Evolutionary conservation across 371 early-diverging fungal genomes (phyloP), one percentile per base, ranked within the genome.

Genomic region (Coemansia sp.): DNA sequence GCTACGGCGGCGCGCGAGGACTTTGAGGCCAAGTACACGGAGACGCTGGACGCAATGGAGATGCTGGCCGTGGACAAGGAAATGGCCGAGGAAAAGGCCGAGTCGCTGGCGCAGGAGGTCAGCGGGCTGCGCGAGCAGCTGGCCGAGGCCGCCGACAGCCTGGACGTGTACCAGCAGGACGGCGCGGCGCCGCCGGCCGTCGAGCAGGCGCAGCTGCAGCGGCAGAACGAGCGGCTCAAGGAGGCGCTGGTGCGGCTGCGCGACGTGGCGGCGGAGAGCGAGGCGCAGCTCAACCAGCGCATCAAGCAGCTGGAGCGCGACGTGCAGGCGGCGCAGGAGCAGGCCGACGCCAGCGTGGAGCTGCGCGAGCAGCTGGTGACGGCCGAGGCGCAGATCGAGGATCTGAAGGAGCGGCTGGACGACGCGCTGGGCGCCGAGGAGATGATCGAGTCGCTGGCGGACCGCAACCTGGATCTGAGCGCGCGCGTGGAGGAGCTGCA

Each of bases 51-150:
- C 40, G 80, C 84, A 2, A 75, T 94, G 78, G 97, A 95, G 72
- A 86, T 93, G 81, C 80, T 91, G 67, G 83, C 93, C 3, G 65
- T 96, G 26, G 95, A 96, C 76, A 91, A 91, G 72, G 95, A 96
- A 76, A 85, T 93, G 77, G 95, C 94, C 1, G 95, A 94, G 59
- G 95, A 94, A 68, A 81, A 83, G 20, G 89, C 90, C 10, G 94
- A 95, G 48, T 77, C 85, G 32, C 55, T 92, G 62, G 84, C 87
- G 63, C 87, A 87, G 35, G 93, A 95, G 67, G 81, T 87, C 1
- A 80, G 82, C 42, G 67, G 81, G 35, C 72, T 92, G 14, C 90
- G 90, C 63, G 93, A 95, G 61, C 85, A 85, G 63, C 79, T 92
- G 3, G 93, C 88, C 39, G 96, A 94, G 64, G 81, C 92, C 52